Percentiles rank a stretch among this genome's conserved stretches.
Evolutionary conservation across 352 stramenopile species (phyloP).

Genomic region (Lagenidium giganteum): DNA sequence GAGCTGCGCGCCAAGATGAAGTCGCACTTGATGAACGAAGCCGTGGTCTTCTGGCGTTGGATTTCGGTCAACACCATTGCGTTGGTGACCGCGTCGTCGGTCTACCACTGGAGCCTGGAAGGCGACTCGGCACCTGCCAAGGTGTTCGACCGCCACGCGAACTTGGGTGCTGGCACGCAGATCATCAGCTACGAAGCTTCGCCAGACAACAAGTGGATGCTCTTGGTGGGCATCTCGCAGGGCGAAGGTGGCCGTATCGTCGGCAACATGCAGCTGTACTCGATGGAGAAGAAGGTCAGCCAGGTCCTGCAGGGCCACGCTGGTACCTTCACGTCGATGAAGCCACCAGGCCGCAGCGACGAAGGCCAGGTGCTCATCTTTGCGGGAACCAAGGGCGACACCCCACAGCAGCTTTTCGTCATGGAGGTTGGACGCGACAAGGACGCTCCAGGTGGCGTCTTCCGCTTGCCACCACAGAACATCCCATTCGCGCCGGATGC

Average conservation of each 20-base stretch:
- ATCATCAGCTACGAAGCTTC: slow-evolving; percentile 99
- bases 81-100: slow-evolving; percentile 94
- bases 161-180: slow-evolving; percentile 91
- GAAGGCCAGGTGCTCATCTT: slow-evolving; percentile 86
- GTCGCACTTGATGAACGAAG: slow-evolving; percentile 89
- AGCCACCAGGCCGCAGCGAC: slow-evolving; percentile 91
- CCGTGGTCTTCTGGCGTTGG: slow-evolving; percentile 99
- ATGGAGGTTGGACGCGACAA: slow-evolving; percentile 99
- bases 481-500: slow-evolving; percentile 97
- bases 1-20: slow-evolving; percentile 99
- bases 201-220: slow-evolving; percentile 97
- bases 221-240: slow-evolving; percentile 97
- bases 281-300: slow-evolving; percentile 98
- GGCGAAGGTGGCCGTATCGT: slow-evolving; percentile 91
- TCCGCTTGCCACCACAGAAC: slow-evolving; percentile 89
- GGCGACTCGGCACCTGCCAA: slow-evolving; percentile 90
- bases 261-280: slow-evolving; percentile 99
- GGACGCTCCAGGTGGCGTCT: slow-evolving; percentile 92
- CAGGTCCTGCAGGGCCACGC: slow-evolving; percentile 97
- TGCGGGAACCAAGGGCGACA: slow-evolving; percentile 76
- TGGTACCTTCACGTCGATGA: slow-evolving; percentile 96
- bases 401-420: slow-evolving; percentile 91
- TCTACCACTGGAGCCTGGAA: slow-evolving; percentile 99
- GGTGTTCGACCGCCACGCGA: slow-evolving; percentile 97
- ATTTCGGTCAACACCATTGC: slow-evolving; percentile 96